These are phyloP conservation scores for Tolypocladium pustulatum DNA, from an alignment of 2,329 filamentous ascomycete genomes.

Conservation along the genomic window DNA sequence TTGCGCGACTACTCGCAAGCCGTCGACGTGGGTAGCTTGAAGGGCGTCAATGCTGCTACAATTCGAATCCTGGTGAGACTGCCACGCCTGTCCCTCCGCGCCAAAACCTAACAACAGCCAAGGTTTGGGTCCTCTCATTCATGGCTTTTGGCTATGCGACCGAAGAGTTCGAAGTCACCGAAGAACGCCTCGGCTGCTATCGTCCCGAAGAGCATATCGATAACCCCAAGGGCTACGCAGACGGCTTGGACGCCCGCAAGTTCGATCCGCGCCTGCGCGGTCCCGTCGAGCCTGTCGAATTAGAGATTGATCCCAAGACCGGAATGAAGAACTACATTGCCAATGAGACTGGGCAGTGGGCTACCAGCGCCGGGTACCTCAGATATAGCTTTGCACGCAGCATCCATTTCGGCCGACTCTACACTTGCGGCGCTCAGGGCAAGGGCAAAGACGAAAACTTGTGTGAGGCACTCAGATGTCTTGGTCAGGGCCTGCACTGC, in stretches of 20 bases:
- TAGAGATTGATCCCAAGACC: slow-evolving; percentile 62
- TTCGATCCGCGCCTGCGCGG: slow-evolving; percentile 74
- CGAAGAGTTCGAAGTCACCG: slow-evolving; percentile 73
- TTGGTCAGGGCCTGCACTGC: slow-evolving; percentile 67
- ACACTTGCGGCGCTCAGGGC: slow-evolving; percentile 52
- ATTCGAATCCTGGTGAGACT: slow-evolving; percentile 56
- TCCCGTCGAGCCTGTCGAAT: slow-evolving; percentile 61
- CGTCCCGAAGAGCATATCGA: slow-evolving; percentile 66
- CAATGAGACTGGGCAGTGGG: slow-evolving; percentile 79
- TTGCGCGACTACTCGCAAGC: slow-evolving; percentile 78
- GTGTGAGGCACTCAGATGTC: slow-evolving; percentile 67
- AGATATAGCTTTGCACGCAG: slow-evolving; percentile 63
- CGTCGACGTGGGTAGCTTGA: slow-evolving; percentile 69
- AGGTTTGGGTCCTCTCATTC: slow-evolving; percentile 73
- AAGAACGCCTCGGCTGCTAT: slow-evolving; percentile 70
- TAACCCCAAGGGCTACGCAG: slow-evolving; percentile 78
- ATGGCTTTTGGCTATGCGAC: slow-evolving; percentile 79
- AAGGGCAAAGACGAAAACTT: slow-evolving; percentile 63
- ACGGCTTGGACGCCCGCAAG: slow-evolving; percentile 73
- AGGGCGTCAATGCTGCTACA: slow-evolving; percentile 67
- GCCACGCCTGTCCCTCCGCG: neutral
- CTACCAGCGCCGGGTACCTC: slow-evolving; percentile 80
- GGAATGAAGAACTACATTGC: slow-evolving; percentile 99
- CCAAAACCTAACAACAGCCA: neutral
- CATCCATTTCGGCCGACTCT: slow-evolving; percentile 69